Base-by-base conservation (phyloP, 768 basidiomycete genomes). In the Lentinula guzmanii region DNA sequence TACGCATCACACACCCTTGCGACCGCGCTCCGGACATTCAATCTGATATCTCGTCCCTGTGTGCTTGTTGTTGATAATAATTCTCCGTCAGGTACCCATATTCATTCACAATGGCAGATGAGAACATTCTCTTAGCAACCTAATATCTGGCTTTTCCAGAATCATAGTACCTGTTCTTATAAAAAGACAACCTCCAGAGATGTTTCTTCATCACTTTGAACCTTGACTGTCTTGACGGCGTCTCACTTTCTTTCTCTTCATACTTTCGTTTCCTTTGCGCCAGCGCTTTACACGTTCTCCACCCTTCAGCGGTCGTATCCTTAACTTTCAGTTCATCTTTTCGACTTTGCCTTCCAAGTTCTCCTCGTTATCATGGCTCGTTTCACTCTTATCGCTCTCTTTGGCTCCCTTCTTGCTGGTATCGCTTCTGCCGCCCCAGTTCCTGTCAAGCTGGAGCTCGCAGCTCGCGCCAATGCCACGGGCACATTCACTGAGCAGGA, bases 371-470 rank as follows among this genome's bases (percentile, higher is more conserved):
- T 52, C 60, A 68, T 68, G 67, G 67, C 60, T 42, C 67, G 68
- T 57, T 67, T 67, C 57, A 52, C 62, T 31, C n/a, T 65, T 43
- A 54, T 70, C 52, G 67, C 65, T 35, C 63, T 71, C 51, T 51
- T 67, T 24, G 59, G 64, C 33, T 63, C 65, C 16, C 65, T 69
- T 58, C 35, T 66, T 10, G 63, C 59, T 16, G 28, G 48, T 53
- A 65, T 55, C 21, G 58, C 45, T 42, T 21, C 41, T 28, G 51
- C 69, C 5, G 70, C 70, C 0, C 69, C 69, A 2, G 33, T 69
- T 34, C 70, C 66, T 3, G 24, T 39, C 7, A 52, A 45, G 31
- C 61, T 64, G 41, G 63, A 59, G 8, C 56, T 52, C 21, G 45
- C 62, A n/a, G 41, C 62, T 34, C 53, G 57, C 9, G 57, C 64